These are phyloP conservation scores for Daedaleopsis nitida DNA, from an alignment of 768 basidiomycete species.

Conservation along the genomic window DNA sequence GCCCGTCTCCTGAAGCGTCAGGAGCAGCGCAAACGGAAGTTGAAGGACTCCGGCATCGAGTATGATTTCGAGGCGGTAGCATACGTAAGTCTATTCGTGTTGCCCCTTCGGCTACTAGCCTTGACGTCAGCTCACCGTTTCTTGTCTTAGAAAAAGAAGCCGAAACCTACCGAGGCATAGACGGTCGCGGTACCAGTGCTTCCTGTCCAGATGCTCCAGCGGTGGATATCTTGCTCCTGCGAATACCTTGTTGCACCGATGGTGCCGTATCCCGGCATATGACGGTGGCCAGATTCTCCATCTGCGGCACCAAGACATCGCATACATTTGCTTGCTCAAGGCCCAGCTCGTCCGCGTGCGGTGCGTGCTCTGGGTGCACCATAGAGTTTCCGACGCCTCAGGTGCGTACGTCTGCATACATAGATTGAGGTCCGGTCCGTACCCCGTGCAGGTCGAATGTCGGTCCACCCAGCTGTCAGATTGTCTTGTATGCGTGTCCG, in stretches of 20 bases:
- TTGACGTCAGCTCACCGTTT: neutral
- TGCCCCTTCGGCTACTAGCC: neutral
- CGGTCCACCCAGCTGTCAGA: too few relatives aligned
- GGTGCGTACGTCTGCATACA: neutral
- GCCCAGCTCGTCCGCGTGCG: too few relatives aligned
- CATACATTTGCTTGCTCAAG: too few relatives aligned
- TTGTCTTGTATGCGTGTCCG: too few relatives aligned
- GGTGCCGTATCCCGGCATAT: neutral
- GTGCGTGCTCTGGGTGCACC: too few relatives aligned
- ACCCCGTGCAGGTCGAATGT: too few relatives aligned
- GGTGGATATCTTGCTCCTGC: neutral
- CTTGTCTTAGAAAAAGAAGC: slow-evolving; percentile 38
- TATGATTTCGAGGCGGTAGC: slow-evolving; percentile 83
- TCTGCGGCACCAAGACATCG: too few relatives aligned
- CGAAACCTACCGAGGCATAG: slow-evolving; percentile 30
- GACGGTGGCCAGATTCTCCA: too few relatives aligned
- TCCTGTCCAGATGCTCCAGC: neutral
- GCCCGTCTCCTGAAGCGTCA: slow-evolving; percentile 77
- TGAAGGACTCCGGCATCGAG: slow-evolving; percentile 79
- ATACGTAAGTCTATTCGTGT: slow-evolving; percentile 62
- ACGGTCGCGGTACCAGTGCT: neutral
- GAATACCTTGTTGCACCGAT: neutral
- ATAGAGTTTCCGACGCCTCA: neutral
- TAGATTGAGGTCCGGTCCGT: too few relatives aligned
- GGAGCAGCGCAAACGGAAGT: slow-evolving; percentile 72